A percentile compares a stretch with the other conserved stretches of the same genome.
These are phyloP conservation scores for Plectosphaerella cucumerina DNA, from an alignment of 2,329 filamentous ascomycete genomes.

Conservation along the genomic window DNA sequence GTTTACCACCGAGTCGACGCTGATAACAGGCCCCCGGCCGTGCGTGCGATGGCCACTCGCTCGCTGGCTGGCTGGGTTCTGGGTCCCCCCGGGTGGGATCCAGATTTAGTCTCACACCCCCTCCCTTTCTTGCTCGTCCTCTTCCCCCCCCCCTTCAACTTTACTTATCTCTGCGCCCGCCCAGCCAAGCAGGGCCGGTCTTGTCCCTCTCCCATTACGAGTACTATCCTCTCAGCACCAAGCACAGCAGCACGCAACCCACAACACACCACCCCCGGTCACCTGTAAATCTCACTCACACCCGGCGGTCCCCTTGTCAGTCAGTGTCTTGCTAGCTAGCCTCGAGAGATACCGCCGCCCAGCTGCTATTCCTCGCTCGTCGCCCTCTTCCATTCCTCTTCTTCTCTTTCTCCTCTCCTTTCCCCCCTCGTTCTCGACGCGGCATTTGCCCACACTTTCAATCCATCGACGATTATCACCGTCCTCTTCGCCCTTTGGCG, in stretches of 20 bases:
- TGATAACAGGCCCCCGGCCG: background rate
- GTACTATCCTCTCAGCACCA: too few relatives aligned
- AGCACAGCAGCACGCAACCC: background rate
- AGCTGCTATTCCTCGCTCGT: conserved; percentile 5
- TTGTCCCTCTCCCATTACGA: too few relatives aligned
- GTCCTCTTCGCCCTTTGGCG: background rate
- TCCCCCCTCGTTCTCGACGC: background rate
- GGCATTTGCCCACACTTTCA: background rate
- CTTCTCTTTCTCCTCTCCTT: background rate
- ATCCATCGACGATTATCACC: background rate
- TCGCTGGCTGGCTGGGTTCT: too few relatives aligned
- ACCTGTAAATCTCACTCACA: conserved; percentile 8
- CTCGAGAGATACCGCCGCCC: conserved; percentile 8
- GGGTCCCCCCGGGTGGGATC: background rate
- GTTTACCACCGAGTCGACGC: too few relatives aligned
- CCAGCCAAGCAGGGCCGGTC: too few relatives aligned
- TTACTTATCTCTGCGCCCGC: background rate
- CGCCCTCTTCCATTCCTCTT: background rate
- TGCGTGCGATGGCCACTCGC: background rate
- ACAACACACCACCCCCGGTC: conserved; percentile 8
- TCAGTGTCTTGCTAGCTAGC: conserved; percentile 4
- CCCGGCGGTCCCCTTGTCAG: conserved; percentile 5
- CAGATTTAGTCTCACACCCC: background rate
- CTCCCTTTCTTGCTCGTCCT: background rate
- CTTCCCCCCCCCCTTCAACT: too few relatives aligned